Evolutionary conservation across 78 protist species (phyloP).

Genomic region (Thecamonas trahens): DNA sequence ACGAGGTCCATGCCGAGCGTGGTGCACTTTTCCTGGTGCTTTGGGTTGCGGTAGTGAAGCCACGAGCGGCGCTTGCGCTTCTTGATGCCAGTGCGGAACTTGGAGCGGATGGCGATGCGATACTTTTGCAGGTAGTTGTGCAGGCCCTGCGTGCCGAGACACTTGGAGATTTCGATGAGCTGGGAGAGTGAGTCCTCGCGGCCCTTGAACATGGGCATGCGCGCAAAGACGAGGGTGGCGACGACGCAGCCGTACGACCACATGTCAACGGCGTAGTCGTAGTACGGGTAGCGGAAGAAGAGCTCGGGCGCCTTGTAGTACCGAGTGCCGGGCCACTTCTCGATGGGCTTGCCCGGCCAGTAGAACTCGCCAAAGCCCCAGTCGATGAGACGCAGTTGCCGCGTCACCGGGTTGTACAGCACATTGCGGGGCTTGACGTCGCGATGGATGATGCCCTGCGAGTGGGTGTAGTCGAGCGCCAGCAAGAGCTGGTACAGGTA

Average conservation of each 20-base stretch:
- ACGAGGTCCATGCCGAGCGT: slow-evolving; percentile 94
- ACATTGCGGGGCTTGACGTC: slow-evolving; percentile 94
- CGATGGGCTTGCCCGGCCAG: slow-evolving; percentile 90
- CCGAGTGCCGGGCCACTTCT: slow-evolving; percentile 98
- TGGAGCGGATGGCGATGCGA: slow-evolving; percentile 70
- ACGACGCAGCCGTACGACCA: slow-evolving; percentile 99
- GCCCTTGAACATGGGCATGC: slow-evolving; percentile 99
- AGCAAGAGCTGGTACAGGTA: slow-evolving; percentile 93
- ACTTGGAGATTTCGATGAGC: slow-evolving; percentile 92
- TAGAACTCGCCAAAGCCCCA: slow-evolving; percentile 99
- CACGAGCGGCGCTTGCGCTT: neutral
- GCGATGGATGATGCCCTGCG: slow-evolving; percentile 93
- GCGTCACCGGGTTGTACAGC: slow-evolving; percentile 93
- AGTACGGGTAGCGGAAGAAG: slow-evolving; percentile 85
- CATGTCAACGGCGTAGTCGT: slow-evolving; percentile 97
- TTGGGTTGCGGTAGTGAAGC: slow-evolving; percentile 32
- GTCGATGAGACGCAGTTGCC: slow-evolving; percentile 89
- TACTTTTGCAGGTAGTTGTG: slow-evolving; percentile 85
- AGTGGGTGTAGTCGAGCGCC: slow-evolving; percentile 93
- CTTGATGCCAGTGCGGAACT: slow-evolving; percentile 32
- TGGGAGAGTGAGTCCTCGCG: slow-evolving; percentile 97
- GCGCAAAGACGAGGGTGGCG: slow-evolving; percentile 94
- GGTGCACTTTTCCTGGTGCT: slow-evolving; percentile 65
- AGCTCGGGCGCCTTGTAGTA: slow-evolving; percentile 98
- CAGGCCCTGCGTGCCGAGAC: slow-evolving; percentile 95